Percentiles rank a stretch among this genome's conserved stretches.
Evolutionary conservation across 73 alveolate genomes (phyloP).

Genomic region (Durusdinium trenchii): DNA sequence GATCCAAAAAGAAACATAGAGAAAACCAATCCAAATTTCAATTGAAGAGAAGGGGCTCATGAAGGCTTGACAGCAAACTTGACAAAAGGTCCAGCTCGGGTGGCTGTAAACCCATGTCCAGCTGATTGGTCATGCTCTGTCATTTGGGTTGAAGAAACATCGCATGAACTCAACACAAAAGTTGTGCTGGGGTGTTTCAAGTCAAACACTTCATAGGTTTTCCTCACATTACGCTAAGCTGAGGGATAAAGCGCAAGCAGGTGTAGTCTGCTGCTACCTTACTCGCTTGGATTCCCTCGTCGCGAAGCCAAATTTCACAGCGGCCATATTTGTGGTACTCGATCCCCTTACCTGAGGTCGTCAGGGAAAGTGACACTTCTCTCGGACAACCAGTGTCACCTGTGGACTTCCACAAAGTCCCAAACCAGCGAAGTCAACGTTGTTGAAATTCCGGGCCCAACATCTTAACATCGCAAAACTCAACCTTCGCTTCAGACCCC

Average conservation of each 20-base stretch:
- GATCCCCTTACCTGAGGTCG: no score
- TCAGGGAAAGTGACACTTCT: no score
- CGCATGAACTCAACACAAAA: not conserved
- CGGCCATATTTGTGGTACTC: constrained; percentile 51
- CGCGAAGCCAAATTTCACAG: constrained; percentile 51
- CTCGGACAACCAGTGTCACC: no score
- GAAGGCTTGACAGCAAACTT: no score
- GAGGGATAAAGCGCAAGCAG: constrained; percentile 28
- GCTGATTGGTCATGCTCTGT: not conserved
- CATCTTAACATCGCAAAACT: no score
- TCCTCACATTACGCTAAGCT: not conserved
- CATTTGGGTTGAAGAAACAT: not conserved
- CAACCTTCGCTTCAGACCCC: no score
- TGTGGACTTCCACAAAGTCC: no score
- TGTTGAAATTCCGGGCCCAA: no score
- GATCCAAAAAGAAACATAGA: no score
- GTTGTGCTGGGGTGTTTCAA: not conserved
- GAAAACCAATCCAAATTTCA: no score
- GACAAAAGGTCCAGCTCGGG: constrained; percentile 57
- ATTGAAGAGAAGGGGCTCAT: no score
- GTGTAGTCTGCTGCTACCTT: constrained; percentile 20
- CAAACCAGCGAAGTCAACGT: no score
- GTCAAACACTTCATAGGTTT: not conserved
- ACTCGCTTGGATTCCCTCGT: constrained; percentile 24
- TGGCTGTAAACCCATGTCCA: not conserved